phyloP scores from a whole-genome alignment of 2,329 filamentous ascomycete genomes.

The Lasiodiplodia sp. region DNA sequence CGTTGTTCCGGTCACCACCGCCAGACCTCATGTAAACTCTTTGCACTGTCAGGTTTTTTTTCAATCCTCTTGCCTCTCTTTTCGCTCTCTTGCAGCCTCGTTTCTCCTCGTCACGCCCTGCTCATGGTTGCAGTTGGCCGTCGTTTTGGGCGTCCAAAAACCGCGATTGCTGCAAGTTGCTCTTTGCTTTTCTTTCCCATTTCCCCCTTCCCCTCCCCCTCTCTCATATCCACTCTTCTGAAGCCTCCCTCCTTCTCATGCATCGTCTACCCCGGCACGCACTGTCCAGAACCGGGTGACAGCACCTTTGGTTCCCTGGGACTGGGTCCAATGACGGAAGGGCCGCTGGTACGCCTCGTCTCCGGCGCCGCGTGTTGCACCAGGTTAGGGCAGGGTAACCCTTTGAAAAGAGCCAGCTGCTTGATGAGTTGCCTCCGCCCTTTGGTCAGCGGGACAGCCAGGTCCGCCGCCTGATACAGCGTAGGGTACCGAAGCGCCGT shows the following conservation, averaged over 20 bases:
- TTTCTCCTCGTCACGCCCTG: background rate
- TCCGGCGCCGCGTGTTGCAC: background rate
- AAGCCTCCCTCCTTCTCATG: background rate
- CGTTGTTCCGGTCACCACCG: background rate
- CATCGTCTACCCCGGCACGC: background rate
- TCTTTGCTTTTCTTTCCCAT: background rate
- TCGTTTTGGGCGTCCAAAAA: background rate
- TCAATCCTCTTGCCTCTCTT: background rate
- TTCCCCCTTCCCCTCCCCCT: background rate
- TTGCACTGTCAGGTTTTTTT: background rate
- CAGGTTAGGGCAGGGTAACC: no score
- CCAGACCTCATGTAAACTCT: background rate
- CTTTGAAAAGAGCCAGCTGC: no score
- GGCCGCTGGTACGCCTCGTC: background rate
- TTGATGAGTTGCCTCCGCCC: no score
- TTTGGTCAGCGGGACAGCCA: no score
- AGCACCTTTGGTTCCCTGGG: background rate
- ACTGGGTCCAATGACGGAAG: background rate
- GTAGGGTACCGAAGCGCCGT: no score
- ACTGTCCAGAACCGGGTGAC: background rate
- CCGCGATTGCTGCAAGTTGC: background rate
- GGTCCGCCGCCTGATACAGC: no score
- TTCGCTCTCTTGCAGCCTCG: background rate
- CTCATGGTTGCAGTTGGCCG: background rate
- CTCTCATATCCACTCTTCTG: background rate